Evolutionary conservation across 2,329 filamentous ascomycete genomes (phyloP).

Genomic region (Magnaporthiopsis rhizophila): DNA sequence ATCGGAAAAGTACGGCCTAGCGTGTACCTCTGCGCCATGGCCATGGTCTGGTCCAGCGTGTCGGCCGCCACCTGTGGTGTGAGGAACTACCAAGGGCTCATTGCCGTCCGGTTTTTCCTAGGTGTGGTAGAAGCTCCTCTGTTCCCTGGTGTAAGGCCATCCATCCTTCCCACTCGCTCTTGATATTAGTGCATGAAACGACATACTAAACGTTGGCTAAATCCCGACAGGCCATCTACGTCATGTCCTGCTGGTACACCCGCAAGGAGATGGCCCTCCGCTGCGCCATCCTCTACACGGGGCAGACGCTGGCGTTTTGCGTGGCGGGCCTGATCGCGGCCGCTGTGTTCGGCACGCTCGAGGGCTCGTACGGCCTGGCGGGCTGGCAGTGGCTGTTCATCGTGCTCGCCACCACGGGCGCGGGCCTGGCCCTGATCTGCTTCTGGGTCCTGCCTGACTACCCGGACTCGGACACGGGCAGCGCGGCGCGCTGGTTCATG

Average conservation of each 20-base stretch:
- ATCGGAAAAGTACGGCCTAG: slow-evolving; percentile 16
- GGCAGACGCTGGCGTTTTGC: slow-evolving; percentile 56
- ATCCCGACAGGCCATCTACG: slow-evolving; percentile 21
- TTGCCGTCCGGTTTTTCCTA: slow-evolving; percentile 59
- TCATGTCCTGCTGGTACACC: slow-evolving; percentile 55
- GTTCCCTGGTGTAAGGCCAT: slow-evolving; percentile 41
- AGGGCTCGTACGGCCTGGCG: slow-evolving; percentile 36
- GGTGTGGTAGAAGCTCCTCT: slow-evolving; percentile 62
- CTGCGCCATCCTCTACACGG: slow-evolving; percentile 49
- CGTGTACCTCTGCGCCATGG: slow-evolving; percentile 47
- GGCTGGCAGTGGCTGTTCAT: slow-evolving; percentile 34
- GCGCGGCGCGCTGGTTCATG: slow-evolving; percentile 16
- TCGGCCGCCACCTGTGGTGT: slow-evolving; percentile 36
- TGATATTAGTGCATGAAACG: slow-evolving; percentile 20
- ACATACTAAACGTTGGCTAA: slow-evolving; percentile 13
- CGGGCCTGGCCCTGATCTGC: slow-evolving; percentile 18
- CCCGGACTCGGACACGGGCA: slow-evolving; percentile 27
- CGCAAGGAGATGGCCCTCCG: slow-evolving; percentile 53
- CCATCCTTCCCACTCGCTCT: slow-evolving; percentile 33
- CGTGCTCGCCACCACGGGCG: neutral
- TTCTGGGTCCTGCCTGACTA: slow-evolving; percentile 29
- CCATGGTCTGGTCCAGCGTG: slow-evolving; percentile 37
- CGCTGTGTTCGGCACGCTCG: slow-evolving; percentile 47
- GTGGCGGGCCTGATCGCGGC: slow-evolving; percentile 55
- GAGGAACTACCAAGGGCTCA: slow-evolving; percentile 49